A percentile compares a stretch with the other conserved stretches of the same genome.
These are phyloP conservation scores for Colletotrichum lindemuthianum DNA, from an alignment of 2,329 filamentous ascomycete genomes.

Conservation along the genomic window DNA sequence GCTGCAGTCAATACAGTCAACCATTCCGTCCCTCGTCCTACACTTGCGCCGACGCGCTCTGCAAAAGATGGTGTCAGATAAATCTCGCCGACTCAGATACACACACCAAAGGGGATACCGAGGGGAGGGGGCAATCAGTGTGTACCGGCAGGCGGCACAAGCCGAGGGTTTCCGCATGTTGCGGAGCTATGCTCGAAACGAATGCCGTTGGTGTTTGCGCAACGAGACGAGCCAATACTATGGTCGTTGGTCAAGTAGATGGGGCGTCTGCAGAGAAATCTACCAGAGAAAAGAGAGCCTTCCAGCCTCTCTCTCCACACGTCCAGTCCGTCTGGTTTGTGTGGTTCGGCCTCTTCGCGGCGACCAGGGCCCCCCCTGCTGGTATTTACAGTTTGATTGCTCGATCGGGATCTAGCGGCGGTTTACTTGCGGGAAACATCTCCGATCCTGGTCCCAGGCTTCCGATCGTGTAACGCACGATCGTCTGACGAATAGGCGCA, in stretches of 20 bases:
- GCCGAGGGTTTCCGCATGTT: constrained; percentile 38
- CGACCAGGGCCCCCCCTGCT: constrained; percentile 16
- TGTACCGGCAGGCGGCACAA: constrained; percentile 37
- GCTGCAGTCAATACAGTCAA: constrained; percentile 62
- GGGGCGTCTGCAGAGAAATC: background rate
- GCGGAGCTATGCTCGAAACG: constrained; percentile 19
- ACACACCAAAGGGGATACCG: background rate
- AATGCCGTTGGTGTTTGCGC: constrained; percentile 13
- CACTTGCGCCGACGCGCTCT: constrained; percentile 36
- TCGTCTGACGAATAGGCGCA: constrained; percentile 27
- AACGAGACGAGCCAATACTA: background rate
- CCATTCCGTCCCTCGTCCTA: constrained; percentile 42
- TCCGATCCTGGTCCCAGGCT: constrained; percentile 2
- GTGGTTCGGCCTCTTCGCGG: too few relatives aligned
- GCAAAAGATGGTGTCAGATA: constrained; percentile 25
- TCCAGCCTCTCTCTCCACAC: too few relatives aligned
- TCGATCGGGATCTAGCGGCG: constrained; percentile 28
- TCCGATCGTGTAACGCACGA: constrained; percentile 10
- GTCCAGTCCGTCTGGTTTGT: too few relatives aligned
- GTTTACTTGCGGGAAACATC: constrained; percentile 20
- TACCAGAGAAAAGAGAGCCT: too few relatives aligned
- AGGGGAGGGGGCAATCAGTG: constrained; percentile 5
- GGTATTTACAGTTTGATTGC: background rate
- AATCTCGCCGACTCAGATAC: background rate
- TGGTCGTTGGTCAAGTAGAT: background rate